A percentile compares a stretch with the other conserved stretches of the same genome.
Evolutionary conservation across 352 stramenopile genomes (phyloP).

Genomic region (Globisporangium recalcitrans): DNA sequence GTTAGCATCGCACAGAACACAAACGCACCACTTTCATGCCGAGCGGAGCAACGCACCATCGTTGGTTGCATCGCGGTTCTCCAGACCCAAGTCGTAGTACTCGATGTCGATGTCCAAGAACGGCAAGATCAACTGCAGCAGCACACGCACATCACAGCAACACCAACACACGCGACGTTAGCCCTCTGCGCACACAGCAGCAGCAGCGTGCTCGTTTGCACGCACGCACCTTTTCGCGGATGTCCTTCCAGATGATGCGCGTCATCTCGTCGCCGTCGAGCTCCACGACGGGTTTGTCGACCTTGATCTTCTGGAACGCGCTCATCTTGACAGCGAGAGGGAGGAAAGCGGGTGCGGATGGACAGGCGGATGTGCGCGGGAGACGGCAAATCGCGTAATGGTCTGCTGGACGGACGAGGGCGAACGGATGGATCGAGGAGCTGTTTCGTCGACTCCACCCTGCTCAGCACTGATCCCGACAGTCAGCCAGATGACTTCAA

Average conservation of each 20-base stretch:
- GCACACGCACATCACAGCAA: no score
- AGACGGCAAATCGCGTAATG: slow-evolving; percentile 12
- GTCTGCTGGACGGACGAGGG: neutral
- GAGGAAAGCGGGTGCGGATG: neutral
- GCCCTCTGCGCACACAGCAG: neutral
- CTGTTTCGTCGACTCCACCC: slow-evolving; percentile 10
- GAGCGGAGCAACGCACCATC: slow-evolving; percentile 27
- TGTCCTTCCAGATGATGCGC: slow-evolving; percentile 65
- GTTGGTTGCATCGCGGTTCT: slow-evolving; percentile 78
- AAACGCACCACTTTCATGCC: neutral
- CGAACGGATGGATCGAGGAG: neutral
- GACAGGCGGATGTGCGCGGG: slow-evolving; percentile 7
- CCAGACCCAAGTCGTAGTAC: slow-evolving; percentile 81
- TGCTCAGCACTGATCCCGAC: neutral
- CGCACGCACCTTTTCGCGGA: slow-evolving; percentile 40
- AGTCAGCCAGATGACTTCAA: slow-evolving; percentile 6
- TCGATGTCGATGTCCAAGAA: slow-evolving; percentile 84
- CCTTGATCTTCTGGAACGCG: slow-evolving; percentile 60
- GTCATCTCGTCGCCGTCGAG: slow-evolving; percentile 88
- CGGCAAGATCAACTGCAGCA: slow-evolving; percentile 62
- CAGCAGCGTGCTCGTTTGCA: neutral
- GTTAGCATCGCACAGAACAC: neutral
- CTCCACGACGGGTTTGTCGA: slow-evolving; percentile 79
- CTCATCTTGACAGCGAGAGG: slow-evolving; percentile 8
- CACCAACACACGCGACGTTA: neutral